Evolutionary conservation across 495 filamentous ascomycete genomes (phyloP).

Genomic region (Penicilliopsis zonata): DNA sequence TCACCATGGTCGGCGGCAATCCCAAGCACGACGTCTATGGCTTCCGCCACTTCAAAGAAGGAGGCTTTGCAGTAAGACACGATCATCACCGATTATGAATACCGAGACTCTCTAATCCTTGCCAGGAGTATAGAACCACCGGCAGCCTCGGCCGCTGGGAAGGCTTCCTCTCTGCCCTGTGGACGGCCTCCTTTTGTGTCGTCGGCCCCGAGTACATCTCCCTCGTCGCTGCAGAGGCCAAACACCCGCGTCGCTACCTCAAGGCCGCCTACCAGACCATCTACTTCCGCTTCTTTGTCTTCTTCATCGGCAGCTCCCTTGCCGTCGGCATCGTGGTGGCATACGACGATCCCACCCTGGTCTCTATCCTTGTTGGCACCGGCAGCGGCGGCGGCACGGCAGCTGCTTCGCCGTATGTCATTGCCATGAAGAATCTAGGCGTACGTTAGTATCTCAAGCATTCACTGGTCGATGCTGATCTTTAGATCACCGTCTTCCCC

Average conservation of each 20-base stretch:
- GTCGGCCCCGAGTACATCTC: conserved; percentile 67
- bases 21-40: conserved; percentile 60
- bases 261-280: conserved; percentile 57
- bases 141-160: conserved; percentile 56
- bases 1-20: conserved; percentile 67
- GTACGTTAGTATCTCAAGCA: too few relatives aligned
- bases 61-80: too few relatives aligned
- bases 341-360: conserved; percentile 40
- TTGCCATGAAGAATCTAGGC: conserved; percentile 74
- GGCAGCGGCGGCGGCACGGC: background rate
- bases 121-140: conserved; percentile 43
- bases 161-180: conserved; percentile 59
- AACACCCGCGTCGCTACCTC: conserved; percentile 45
- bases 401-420: conserved; percentile 63
- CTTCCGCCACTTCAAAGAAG: conserved; percentile 65
- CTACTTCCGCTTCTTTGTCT: conserved; percentile 56
- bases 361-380: conserved; percentile 28
- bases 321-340: conserved; percentile 56
- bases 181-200: conserved; percentile 57
- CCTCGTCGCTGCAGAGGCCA: conserved; percentile 67
- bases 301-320: conserved; percentile 61
- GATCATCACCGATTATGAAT: too few relatives aligned
- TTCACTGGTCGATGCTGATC: too few relatives aligned
- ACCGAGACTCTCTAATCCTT: too few relatives aligned
- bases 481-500: conserved; percentile 52